phyloP scores from a whole-genome alignment of 2,329 filamentous ascomycete species.

The Escovopsis sp. region DNA sequence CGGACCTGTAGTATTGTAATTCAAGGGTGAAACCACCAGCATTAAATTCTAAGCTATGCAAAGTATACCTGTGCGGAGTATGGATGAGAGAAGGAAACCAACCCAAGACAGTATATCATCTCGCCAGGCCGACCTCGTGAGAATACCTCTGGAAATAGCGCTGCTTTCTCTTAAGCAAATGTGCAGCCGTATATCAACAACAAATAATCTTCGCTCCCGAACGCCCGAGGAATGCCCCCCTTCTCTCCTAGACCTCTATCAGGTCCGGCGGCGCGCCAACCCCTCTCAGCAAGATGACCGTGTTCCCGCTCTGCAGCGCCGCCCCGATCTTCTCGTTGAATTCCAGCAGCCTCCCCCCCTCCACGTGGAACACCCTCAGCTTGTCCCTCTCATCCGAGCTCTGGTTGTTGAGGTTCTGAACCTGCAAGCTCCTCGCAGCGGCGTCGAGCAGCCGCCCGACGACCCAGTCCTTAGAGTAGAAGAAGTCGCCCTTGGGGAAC shows the following conservation, averaged over 20 bases:
- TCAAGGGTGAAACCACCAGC: too few species aligned
- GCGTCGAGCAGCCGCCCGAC: conserved; percentile 69
- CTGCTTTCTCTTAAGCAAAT: neutral
- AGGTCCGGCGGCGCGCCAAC: conserved; percentile 67
- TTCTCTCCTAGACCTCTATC: conserved; percentile 31
- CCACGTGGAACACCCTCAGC: conserved; percentile 82
- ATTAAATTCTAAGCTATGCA: too few species aligned
- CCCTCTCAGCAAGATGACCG: conserved; percentile 73
- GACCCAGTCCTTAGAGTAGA: conserved; percentile 75
- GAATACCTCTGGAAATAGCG: neutral
- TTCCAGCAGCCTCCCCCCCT: conserved; percentile 72
- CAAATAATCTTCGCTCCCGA: neutral
- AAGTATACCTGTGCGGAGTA: too few species aligned
- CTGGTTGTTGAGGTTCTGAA: conserved; percentile 73
- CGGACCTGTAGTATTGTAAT: too few species aligned
- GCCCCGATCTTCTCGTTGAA: conserved; percentile 76
- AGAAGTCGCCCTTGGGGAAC: conserved; percentile 68
- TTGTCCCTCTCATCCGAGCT: conserved; percentile 62
- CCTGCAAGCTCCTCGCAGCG: conserved; percentile 61
- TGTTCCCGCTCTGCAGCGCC: conserved; percentile 67
- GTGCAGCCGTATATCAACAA: neutral
- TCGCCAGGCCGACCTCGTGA: neutral
- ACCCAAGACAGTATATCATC: neutral
- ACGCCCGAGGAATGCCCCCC: neutral
- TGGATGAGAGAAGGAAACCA: too few species aligned